phyloP scores from a whole-genome alignment of 2,329 filamentous ascomycete genomes.

The Passalora sequoiae region DNA sequence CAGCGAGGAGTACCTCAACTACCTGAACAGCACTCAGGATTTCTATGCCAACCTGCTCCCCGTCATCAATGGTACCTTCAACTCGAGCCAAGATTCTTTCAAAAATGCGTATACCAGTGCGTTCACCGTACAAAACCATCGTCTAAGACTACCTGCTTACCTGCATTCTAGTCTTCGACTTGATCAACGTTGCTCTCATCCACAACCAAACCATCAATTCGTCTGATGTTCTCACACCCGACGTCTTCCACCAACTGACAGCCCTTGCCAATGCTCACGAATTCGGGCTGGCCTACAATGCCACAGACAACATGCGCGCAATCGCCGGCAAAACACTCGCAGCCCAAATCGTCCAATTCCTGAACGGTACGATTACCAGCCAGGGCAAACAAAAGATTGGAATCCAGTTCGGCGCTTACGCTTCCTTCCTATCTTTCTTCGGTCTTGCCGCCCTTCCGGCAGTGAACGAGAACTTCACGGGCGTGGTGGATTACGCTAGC shows the following conservation, averaged over 20 bases:
- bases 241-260: slow-evolving; percentile 58
- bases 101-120: slow-evolving; percentile 63
- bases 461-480: slow-evolving; percentile 60
- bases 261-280: slow-evolving; percentile 76
- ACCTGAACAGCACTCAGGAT: slow-evolving; percentile 46
- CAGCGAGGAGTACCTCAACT: slow-evolving; percentile 46
- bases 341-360: slow-evolving; percentile 41
- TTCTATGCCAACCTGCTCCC: slow-evolving; percentile 52
- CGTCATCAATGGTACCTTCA: slow-evolving; percentile 50
- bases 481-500: slow-evolving; percentile 77
- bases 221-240: slow-evolving; percentile 54
- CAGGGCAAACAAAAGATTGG: slow-evolving; percentile 40
- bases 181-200: slow-evolving; percentile 58
- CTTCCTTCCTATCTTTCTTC: slow-evolving; percentile 57
- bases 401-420: slow-evolving; percentile 60
- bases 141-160: slow-evolving; percentile 1
- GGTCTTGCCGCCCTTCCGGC: slow-evolving; percentile 50
- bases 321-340: slow-evolving; percentile 47
- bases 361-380: slow-evolving; percentile 41
- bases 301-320: slow-evolving; percentile 44
- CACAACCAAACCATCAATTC: slow-evolving; percentile 58
- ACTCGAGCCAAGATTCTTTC: slow-evolving; percentile 46
- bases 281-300: slow-evolving; percentile 77
- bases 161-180: slow-evolving; percentile 48
- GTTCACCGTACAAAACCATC: slow-evolving; percentile 24